Evolutionary conservation across 306 rosid genomes (phyloP), one percentile per base, ranked within the genome.

Genomic region (Trifolium pratense): DNA sequence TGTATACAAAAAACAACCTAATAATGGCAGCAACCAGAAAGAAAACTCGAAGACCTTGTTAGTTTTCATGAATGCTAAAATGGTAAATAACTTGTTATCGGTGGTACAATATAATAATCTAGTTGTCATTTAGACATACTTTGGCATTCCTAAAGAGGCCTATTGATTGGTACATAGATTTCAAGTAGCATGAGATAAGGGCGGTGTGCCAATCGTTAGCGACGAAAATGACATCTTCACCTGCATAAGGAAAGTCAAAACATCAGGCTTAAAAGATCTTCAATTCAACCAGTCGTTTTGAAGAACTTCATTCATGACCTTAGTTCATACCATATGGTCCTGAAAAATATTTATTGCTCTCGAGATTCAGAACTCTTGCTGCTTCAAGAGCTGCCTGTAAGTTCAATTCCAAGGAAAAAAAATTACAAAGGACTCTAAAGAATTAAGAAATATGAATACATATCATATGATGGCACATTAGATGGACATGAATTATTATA

Each of bases 141-240:
- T 42, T 72, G 25, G 97, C 94, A 68, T 75, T 85, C 74, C 7
- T 84, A 69, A 68, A 91, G 49, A 87, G 46, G 71, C 94, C 92
- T n/a, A 40, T 60, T 60, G 86, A 20, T 48, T 91, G 82, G 80
- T 91, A 89, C 32, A 72, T 43, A 46, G 85, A 3, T 86, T 91
- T 89, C 72, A 91, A 78, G 88, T 91, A 89, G 82, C 90, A 91
- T 4, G 97, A 78, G 40, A 91, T 7, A 40, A 87, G 87, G 46
- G 94, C 88, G 12, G 94, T 91, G 84, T 91, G 97, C 97, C 97
- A 91, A 79, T 91, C 97, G 29, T 91, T 91, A 68, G 90, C 92
- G 6, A 91, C 12, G 73, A 91, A 88, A 40, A 91, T 74, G 65
- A 91, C 92, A 70, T 89, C 88, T 79, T 89, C 94, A 3, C 97